Conservation (phyloP, 305 asterid genomes). For the Fraxinus ornus region DNA sequence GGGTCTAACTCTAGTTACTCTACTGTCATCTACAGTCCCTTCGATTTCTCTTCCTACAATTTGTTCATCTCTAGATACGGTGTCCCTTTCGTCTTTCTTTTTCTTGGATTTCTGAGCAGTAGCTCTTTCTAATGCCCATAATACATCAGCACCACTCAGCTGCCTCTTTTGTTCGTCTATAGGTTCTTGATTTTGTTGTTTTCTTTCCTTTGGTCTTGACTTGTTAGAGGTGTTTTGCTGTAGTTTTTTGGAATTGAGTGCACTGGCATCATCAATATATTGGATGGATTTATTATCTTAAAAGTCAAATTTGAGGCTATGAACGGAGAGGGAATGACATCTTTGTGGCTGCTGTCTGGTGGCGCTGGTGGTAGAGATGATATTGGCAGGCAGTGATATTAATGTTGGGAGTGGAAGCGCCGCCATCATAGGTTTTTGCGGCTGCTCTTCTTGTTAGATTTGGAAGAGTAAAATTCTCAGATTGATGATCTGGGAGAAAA, state of each 20-base stretch:
- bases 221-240: background rate
- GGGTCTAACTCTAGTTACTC: background rate
- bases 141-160: conserved; percentile 28
- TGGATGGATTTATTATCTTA: background rate
- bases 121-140: conserved; percentile 26
- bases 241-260: background rate
- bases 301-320: background rate
- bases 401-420: background rate
- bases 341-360: background rate
- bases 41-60: background rate
- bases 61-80: background rate
- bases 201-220: background rate
- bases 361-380: background rate
- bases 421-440: background rate
- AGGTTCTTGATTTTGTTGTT: background rate
- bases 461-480: too few species aligned
- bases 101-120: conserved; percentile 25
- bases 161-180: background rate
- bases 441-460: background rate
- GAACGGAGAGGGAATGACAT: background rate
- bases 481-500: too few species aligned
- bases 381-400: background rate
- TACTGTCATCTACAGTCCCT: background rate
- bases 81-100: background rate
- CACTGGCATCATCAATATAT: background rate